phyloP scores from a whole-genome alignment of 1,284 basidiomycete species.

The Austropuccinia psidii region DNA sequence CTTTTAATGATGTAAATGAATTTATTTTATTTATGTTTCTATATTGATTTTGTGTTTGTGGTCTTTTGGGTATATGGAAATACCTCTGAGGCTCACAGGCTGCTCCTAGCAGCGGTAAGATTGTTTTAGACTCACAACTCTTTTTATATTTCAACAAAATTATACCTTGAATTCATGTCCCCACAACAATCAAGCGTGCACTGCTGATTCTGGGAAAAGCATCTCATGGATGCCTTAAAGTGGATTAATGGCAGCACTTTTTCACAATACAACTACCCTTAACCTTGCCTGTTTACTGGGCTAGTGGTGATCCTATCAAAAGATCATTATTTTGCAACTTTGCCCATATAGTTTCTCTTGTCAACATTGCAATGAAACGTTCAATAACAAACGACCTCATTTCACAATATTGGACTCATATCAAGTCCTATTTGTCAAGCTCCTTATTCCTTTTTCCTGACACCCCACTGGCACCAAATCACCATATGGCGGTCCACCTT shows the following conservation, averaged over 20 bases:
- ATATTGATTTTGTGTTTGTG: too few species aligned
- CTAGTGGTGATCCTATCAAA: background rate
- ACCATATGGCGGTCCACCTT: conserved; percentile 28
- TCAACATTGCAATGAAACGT: conserved; percentile 16
- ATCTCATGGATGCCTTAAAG: conserved; percentile 35
- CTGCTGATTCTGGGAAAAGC: conserved; percentile 18
- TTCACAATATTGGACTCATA: background rate
- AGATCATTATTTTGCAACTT: conserved; percentile 8
- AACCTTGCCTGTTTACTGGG: background rate
- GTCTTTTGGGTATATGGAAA: too few species aligned
- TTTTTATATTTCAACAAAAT: background rate
- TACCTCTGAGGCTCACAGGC: background rate
- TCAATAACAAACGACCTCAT: background rate
- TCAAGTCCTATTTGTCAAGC: background rate
- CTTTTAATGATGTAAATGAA: too few species aligned
- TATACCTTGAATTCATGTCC: background rate
- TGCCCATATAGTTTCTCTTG: conserved; percentile 17
- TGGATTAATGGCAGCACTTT: conserved; percentile 36
- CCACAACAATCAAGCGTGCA: conserved; percentile 4
- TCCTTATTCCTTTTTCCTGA: conserved; percentile 6
- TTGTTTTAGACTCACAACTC: background rate
- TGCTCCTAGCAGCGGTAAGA: background rate
- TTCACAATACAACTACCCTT: conserved; percentile 8
- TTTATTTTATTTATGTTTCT: too few species aligned
- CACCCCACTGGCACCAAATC: background rate